Base-by-base conservation (phyloP, 2,329 filamentous ascomycete genomes). In the Penicillium aurantiogriseum region DNA sequence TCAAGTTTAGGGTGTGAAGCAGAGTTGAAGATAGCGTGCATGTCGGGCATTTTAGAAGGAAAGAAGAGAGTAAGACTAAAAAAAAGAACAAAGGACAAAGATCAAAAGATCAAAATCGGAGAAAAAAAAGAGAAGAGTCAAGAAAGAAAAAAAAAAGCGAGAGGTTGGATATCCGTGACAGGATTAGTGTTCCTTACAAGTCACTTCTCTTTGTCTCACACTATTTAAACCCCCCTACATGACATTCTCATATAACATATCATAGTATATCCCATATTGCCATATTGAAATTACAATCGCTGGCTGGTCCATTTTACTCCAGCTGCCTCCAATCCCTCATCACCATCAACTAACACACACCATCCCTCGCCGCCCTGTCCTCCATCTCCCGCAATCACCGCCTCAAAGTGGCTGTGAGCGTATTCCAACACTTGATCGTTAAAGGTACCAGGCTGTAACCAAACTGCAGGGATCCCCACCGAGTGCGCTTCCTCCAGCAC, bases 361-460 rank as follows among this genome's bases (percentile, higher is more conserved):
- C 91, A 95, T 0, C 91, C 91, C 69, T 92, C 89, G 49, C 78
- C 75, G 8, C 89, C 89, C 29, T 76, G 70, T 27, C 87, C 86
- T 29, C 87, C 85, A 38, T 87, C 79, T 82, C 86, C 60, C 80
- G 85, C 88, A 36, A 91, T 82, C 45, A 80, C 88, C 38, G 86
- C 85, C 63, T 86, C 79, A 67, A 94, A 96, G 63, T 88, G 82
- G 45, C 78, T 78, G 59, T 81, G 79, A 3, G 90, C 91, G 73
- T 84, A 92, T 40, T 82, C 78, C 61, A 96, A 71, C 23, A 91
- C 88, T 57, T 86, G 85, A 51, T 89, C 85, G 71, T 96, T 87
- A 71, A 89, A 97, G 17, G 86, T 92, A 1, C 93, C 94, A 0
- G 94, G 94, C 77, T 97, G 94, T 63, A 97, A 78, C 89, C 91